Evolutionary conservation across 1,284 basidiomycete species (phyloP).

Genomic region (Tilletia horrida): DNA sequence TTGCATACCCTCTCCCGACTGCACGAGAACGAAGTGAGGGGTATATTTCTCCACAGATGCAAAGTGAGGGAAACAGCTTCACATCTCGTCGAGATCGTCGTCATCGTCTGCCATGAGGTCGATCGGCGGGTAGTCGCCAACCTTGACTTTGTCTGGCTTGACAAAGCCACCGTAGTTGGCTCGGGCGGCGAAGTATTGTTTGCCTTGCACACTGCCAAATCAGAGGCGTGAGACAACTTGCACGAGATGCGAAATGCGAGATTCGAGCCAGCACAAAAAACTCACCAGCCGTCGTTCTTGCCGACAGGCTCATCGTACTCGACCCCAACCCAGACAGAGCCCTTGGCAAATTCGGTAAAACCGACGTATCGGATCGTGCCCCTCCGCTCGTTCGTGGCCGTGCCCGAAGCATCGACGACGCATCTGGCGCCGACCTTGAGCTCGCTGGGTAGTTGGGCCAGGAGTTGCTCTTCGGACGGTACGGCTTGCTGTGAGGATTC

Average conservation of each 20-base stretch:
- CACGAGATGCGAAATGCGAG: not conserved
- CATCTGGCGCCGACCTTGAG: slow-evolving; percentile 71
- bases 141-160: slow-evolving; percentile 72
- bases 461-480: slow-evolving; percentile 19
- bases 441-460: slow-evolving; percentile 52
- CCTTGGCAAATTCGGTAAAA: slow-evolving; percentile 67
- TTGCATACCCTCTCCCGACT: too few relatives aligned
- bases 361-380: slow-evolving; percentile 85
- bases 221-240: not conserved
- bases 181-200: slow-evolving; percentile 75
- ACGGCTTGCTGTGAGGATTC: slow-evolving; percentile 46
- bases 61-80: not conserved
- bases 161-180: slow-evolving; percentile 82
- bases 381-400: slow-evolving; percentile 60
- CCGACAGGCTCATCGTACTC: slow-evolving; percentile 95
- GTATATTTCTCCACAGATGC: too few relatives aligned
- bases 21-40: too few relatives aligned
- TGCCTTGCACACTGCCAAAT: slow-evolving; percentile 70
- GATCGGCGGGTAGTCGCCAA: slow-evolving; percentile 77
- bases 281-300: slow-evolving; percentile 87
- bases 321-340: slow-evolving; percentile 75
- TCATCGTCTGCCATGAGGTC: slow-evolving; percentile 70
- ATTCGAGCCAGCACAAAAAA: not conserved
- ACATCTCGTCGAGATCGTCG: slow-evolving; percentile 53
- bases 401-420: slow-evolving; percentile 67